These are phyloP conservation scores for Coleophoma eucalyptorum DNA, from an alignment of 2,329 filamentous ascomycete species.

Conservation along the genomic window DNA sequence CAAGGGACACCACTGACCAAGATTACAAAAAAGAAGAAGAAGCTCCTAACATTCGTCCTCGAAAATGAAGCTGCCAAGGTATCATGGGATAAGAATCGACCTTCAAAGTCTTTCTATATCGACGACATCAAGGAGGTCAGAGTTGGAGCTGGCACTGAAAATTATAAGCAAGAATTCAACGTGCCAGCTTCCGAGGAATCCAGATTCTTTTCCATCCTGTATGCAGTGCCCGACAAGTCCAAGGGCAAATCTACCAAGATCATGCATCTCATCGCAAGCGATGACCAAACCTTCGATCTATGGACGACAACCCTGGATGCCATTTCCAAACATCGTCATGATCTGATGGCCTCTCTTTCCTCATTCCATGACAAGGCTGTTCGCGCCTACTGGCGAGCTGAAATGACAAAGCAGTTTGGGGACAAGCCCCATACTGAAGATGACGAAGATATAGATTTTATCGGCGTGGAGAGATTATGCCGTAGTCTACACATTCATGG, in stretches of 20 bases:
- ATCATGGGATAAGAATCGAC: conserved; percentile 76
- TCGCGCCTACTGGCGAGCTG: conserved; percentile 78
- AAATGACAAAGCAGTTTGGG: conserved; percentile 69
- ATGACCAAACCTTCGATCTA: conserved; percentile 64
- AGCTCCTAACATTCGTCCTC: conserved; percentile 67
- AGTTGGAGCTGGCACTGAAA: conserved; percentile 76
- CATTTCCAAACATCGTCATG: conserved; percentile 81
- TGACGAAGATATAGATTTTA: conserved; percentile 71
- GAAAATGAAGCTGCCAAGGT: conserved; percentile 84
- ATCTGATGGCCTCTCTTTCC: conserved; percentile 85
- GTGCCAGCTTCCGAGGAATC: conserved; percentile 63
- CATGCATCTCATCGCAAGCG: conserved; percentile 81
- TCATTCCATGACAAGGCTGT: conserved; percentile 81
- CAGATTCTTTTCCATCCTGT: conserved; percentile 88
- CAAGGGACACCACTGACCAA: conserved; percentile 77
- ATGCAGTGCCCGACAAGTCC: conserved; percentile 71
- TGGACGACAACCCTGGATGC: conserved; percentile 85
- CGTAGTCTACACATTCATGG: conserved; percentile 90
- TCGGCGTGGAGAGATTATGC: conserved; percentile 78
- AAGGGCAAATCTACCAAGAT: conserved; percentile 70
- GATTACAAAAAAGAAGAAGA: conserved; percentile 78
- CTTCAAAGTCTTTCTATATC: conserved; percentile 84
- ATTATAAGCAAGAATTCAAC: conserved; percentile 82
- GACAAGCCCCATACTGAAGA: conserved; percentile 46
- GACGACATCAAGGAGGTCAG: conserved; percentile 94